Base-by-base conservation (phyloP, 129 eudicot genomes). In the Oenanthe sinensis region DNA sequence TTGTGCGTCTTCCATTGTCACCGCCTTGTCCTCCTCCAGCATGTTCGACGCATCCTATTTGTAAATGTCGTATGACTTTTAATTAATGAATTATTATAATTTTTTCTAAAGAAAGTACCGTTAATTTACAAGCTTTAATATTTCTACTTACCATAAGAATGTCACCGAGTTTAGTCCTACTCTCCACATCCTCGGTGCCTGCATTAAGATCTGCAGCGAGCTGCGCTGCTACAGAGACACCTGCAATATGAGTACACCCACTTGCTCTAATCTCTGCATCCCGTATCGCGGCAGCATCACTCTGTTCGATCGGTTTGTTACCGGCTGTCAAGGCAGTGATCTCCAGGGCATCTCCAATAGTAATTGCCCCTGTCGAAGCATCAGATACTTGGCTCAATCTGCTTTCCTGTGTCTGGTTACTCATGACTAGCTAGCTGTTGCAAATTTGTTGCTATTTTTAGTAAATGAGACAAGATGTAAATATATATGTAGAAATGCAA, bases 271-370 rank as follows among this genome's bases (percentile, higher is more conserved):
- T 76, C 73, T 91, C 96, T 1, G 92, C 92, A 4, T 84, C 89
- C 73, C 87, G 89, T 43, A 91, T 88, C 0, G 96, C 96, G 0
- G 96, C 92, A 0, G 89, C 96, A 71, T 91, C 96, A 46, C 91
- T 85, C 48, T 84, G 82, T 0, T 91, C 89, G 1, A 90, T 76
- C 8, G 88, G 83, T 40, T 86, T 86, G 74, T 88, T 83, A 0
- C 92, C 93, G 0, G 91, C 90, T 1, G 88, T n/a, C 33, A 58
- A n/a, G 15, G 67, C 67, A 58, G 15, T 58, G 33, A 58, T 58
- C 71, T 65, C 71, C 19, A 65, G 42, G 11, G 71, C 71, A 1
- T 65, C 71, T 0, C 71, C 71, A 26, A 65, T 65, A 65, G 71
- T 65, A 30, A 65, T n/a, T n/a, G n/a, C n/a, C n/a, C n/a, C 71